phyloP scores from a whole-genome alignment of 2,329 filamentous ascomycete species.

The Stagonosporopsis tanaceti region DNA sequence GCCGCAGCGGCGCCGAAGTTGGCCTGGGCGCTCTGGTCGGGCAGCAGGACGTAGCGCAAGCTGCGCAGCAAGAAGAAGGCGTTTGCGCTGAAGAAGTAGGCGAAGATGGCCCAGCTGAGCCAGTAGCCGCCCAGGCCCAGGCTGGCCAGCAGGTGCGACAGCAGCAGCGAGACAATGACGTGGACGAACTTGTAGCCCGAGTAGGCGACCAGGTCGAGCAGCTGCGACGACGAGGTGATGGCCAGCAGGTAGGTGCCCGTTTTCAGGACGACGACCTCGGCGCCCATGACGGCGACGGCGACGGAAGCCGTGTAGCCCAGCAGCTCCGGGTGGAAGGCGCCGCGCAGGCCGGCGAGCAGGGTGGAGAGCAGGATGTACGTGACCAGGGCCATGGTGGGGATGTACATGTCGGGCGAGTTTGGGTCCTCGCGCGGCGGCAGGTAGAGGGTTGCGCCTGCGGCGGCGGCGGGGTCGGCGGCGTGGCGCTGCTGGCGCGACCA shows the following conservation, averaged over 20 bases:
- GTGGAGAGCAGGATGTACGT: constrained; percentile 97
- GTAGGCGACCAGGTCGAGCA: constrained; percentile 94
- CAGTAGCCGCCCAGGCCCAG: constrained; percentile 85
- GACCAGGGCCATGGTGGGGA: constrained; percentile 94
- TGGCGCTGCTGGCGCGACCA: constrained; percentile 92
- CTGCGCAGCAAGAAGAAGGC: constrained; percentile 98
- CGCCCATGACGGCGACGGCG: constrained; percentile 79
- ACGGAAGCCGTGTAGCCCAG: constrained; percentile 88
- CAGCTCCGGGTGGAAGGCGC: constrained; percentile 92
- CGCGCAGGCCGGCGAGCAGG: constrained; percentile 85
- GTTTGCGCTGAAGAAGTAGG: constrained; percentile 92
- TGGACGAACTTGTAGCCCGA: constrained; percentile 99
- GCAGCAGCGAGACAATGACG: constrained; percentile 85
- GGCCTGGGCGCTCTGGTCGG: constrained; percentile 47
- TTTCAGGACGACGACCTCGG: constrained; percentile 91
- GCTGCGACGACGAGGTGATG: constrained; percentile 92
- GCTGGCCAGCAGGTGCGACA: constrained; percentile 68
- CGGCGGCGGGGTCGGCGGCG: constrained; percentile 25
- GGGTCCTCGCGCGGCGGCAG: constrained; percentile 92
- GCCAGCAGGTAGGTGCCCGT: constrained; percentile 91
- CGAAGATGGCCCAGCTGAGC: constrained; percentile 87
- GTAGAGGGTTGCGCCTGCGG: constrained; percentile 58
- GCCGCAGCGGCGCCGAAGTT: constrained; percentile 45
- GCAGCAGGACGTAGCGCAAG: constrained; percentile 94
- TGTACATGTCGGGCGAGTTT: constrained; percentile 99